These are phyloP conservation scores for Fonsecaea erecta DNA, from an alignment of 2,329 filamentous ascomycete genomes.

Conservation along the genomic window DNA sequence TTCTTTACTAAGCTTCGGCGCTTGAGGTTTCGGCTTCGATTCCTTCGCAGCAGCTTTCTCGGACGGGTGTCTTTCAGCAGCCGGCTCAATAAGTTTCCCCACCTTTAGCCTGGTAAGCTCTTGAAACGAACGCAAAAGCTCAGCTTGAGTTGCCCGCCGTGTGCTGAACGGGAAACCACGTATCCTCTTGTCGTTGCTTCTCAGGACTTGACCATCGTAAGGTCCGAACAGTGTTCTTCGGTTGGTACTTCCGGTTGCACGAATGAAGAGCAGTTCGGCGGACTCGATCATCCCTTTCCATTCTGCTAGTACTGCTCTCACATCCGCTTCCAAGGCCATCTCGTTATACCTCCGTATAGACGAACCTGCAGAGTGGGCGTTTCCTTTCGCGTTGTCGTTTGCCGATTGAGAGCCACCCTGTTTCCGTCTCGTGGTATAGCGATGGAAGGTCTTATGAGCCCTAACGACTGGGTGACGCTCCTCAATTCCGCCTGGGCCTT, in stretches of 20 bases:
- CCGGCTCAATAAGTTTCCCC: constrained; percentile 62
- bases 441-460: constrained; percentile 96
- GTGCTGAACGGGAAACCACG: constrained; percentile 94
- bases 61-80: constrained; percentile 41
- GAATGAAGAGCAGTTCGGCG: constrained; percentile 82
- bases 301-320: constrained; percentile 76
- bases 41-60: constrained; percentile 36
- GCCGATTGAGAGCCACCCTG: constrained; percentile 94
- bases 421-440: constrained; percentile 94
- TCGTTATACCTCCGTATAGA: constrained; percentile 92
- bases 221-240: constrained; percentile 85
- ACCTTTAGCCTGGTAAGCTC: constrained; percentile 92
- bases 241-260: constrained; percentile 86
- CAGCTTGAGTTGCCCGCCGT: constrained; percentile 85
- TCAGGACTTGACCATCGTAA: constrained; percentile 85
- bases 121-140: constrained; percentile 92
- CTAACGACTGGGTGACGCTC: constrained; percentile 86
- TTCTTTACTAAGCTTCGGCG: constrained; percentile 74
- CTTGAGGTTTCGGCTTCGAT: constrained; percentile 43
- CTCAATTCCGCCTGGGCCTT: constrained; percentile 70
- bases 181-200: constrained; percentile 76
- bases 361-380: constrained; percentile 90
- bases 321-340: constrained; percentile 83
- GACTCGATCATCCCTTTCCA: constrained; percentile 88
- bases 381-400: constrained; percentile 91